Evolutionary conservation across 257 asterid species (phyloP), one percentile per base, ranked within the genome.

Genomic region (Jacaranda mimosifolia): DNA sequence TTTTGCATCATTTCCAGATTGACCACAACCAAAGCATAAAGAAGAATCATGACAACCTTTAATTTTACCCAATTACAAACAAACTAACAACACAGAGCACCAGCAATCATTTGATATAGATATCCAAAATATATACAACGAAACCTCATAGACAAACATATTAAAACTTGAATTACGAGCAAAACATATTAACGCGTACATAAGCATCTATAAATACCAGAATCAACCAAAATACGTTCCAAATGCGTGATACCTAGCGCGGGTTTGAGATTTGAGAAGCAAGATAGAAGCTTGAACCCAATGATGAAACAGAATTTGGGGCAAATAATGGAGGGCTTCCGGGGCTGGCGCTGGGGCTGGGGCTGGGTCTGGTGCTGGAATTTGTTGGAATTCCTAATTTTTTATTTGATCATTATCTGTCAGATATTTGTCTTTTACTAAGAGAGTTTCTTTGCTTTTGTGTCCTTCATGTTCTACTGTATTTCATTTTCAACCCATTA

Each of bases 241-340:
- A 74, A 77, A 53, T 19, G 43, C 46, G 55, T 38, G 38, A 43
- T 45, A 72, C 63, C 77, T 73, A 60, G 79, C 65, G 81, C 53
- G 63, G 66, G 39, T 53, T 63, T 13, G 59, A 60, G 85, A 84
- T 81, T 74, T 39, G 81, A 74, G 85, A 71, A 81, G 80, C 85
- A 74, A 66, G 56, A 19, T 59, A 68, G 72, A 49, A 63, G 59
- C 53, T 70, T 18, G 65, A 75, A 67, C 18, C 68, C 12, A 74
- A 64, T 70, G 79, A 70, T 68, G 70, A 35, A 68, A 74, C 53
- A 63, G 77, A 80, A 72, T 59, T 65, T 58, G 83, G 81, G 72
- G 81, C 76, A 58, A 73, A 65, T 7, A 83, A 74, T 81, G 69
- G 72, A 81, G 64, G 81, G 78, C 74, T 63, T 70, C 69, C 80